phyloP scores from a whole-genome alignment of 1,284 basidiomycete genomes.

The Pseudozyma flocculosa region DNA sequence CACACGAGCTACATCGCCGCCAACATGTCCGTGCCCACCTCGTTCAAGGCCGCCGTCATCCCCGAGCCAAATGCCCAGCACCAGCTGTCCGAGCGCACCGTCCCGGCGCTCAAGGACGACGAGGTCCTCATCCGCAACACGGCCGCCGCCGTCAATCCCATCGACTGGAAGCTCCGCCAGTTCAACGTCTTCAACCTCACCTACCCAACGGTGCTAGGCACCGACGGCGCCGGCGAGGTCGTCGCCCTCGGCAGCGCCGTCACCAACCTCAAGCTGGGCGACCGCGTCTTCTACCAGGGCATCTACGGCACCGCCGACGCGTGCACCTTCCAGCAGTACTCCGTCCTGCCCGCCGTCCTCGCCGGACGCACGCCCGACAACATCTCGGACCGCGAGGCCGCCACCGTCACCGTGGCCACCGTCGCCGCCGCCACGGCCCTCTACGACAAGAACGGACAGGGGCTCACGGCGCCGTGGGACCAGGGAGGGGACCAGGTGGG shows the following conservation, averaged over 20 bases:
- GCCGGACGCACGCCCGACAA: slow-evolving; percentile 33
- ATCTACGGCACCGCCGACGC: slow-evolving; percentile 26
- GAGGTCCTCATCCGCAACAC: slow-evolving; percentile 32
- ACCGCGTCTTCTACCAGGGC: slow-evolving; percentile 51
- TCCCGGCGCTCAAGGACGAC: slow-evolving; percentile 13
- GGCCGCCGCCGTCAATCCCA: slow-evolving; percentile 44
- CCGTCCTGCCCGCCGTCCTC: slow-evolving; percentile 30
- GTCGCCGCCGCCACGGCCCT: slow-evolving; percentile 29
- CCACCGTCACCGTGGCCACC: slow-evolving; percentile 32
- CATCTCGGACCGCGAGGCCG: slow-evolving; percentile 38
- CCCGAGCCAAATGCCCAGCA: slow-evolving; percentile 22
- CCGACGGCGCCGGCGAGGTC: slow-evolving; percentile 41
- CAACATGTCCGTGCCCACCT: slow-evolving; percentile 27
- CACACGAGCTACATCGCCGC: too few relatives aligned
- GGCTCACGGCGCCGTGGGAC: slow-evolving; percentile 34
- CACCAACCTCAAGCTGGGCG: slow-evolving; percentile 24
- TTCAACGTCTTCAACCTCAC: slow-evolving; percentile 20
- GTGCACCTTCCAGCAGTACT: slow-evolving; percentile 45
- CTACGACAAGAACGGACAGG: slow-evolving; percentile 30
- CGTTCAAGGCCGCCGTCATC: slow-evolving; percentile 26
- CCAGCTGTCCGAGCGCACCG: slow-evolving; percentile 15
- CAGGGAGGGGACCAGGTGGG: slow-evolving; percentile 21
- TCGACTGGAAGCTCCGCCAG: slow-evolving; percentile 45
- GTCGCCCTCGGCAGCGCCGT: slow-evolving; percentile 19
- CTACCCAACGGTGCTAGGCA: slow-evolving; percentile 37